Evolutionary conservation across 225 moss, liverwort and hornwort genomes (phyloP).

Genomic region (Polytrichum formosum): DNA sequence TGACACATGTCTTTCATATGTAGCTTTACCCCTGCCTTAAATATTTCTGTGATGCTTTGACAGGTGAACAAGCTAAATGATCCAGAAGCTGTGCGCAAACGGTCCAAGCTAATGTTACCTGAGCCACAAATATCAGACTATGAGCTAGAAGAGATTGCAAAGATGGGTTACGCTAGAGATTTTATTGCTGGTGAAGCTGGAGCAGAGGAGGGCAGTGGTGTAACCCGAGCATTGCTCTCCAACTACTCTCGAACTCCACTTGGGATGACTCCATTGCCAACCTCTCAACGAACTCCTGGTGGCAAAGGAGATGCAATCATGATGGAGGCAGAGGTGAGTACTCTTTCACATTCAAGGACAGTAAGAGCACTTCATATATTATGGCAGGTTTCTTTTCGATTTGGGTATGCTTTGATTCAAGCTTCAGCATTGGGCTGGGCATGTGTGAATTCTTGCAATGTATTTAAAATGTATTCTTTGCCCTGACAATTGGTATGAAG

Average conservation of each 20-base stretch:
- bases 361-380: too few species aligned
- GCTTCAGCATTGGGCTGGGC: too few species aligned
- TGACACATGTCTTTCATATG: neutral
- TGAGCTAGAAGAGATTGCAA: constrained; percentile 94
- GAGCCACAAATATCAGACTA: constrained; percentile 83
- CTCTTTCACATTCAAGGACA: neutral
- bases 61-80: constrained; percentile 88
- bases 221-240: constrained; percentile 76
- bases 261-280: constrained; percentile 76
- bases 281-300: constrained; percentile 88
- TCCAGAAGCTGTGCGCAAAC: constrained; percentile 87
- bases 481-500: too few species aligned
- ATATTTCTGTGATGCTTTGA: neutral
- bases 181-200: constrained; percentile 67
- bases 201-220: constrained; percentile 69
- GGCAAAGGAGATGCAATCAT: constrained; percentile 97
- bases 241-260: constrained; percentile 73
- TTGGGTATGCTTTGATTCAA: too few species aligned
- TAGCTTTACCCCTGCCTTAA: neutral
- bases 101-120: constrained; percentile 82
- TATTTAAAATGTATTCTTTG: too few species aligned
- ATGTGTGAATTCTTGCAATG: too few species aligned
- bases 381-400: too few species aligned
- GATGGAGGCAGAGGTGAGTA: constrained; percentile 88
- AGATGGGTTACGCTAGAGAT: constrained; percentile 84